Base-by-base conservation (phyloP, 495 filamentous ascomycete species). In the Annulohypoxylon maeteangense region DNA sequence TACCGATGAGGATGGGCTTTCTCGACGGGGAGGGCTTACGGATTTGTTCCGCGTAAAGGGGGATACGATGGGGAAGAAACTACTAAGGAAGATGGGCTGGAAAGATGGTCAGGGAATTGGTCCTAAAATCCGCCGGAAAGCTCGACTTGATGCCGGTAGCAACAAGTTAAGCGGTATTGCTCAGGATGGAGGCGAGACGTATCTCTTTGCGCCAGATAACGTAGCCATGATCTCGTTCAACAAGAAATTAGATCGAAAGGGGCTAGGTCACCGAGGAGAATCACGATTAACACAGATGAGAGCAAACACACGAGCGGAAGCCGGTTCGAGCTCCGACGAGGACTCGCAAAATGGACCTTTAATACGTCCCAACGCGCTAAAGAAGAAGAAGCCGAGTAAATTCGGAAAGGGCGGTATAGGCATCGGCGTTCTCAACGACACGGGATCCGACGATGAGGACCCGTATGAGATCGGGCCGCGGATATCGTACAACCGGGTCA, bases 381-480 rank as follows among this genome's bases (percentile, higher is more conserved):
- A 78, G 63, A 77, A 80, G 31, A 84, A 84, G 57, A 82, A 84
- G 12, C 87, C 87, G 40, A 86, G 81, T 56, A 77, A 85, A 68
- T 74, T 76, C 16, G 78, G 72, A 6, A 86, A 87, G 29, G 87
- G 90, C 51, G 92, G 90, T 0, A 93, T 99, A 51, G 95, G 95
- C 0, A 91, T 96, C 12, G 95, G 95, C 2, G 82, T 98, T 20
- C 79, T 99, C 56, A 99, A 98, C 74, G 95, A 98, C 66, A 97
- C 90, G 16, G 95, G 93, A 3, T 98, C 95, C n/a, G 95, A 98
- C 72, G 94, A 98, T 61, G 95, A 98, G 75, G 96, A 98, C 74
- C 92, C 92, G 0, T 98, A 98, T 80, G 92, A 92, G 48, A 87
- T 98, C 20, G 94, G 95, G 0, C 95, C 95, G 7, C 89, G 89